A percentile compares a stretch with the other conserved stretches of the same genome.
phyloP scores from a whole-genome alignment of 495 filamentous ascomycete genomes.

The Cetradonia linearis region DNA sequence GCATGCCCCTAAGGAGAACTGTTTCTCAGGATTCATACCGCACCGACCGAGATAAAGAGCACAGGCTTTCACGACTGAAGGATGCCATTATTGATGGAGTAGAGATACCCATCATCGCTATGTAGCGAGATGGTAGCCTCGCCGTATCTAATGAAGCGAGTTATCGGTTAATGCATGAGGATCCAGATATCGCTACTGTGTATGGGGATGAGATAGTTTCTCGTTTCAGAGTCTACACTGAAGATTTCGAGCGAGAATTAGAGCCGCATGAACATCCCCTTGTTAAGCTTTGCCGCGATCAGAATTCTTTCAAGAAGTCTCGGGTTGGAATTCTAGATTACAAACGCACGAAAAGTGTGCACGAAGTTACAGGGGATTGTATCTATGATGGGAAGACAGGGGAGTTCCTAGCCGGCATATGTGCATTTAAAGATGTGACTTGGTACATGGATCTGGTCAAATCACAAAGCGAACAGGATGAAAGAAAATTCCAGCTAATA shows the following conservation, averaged over 20 bases:
- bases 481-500: constrained; percentile 56
- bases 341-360: constrained; percentile 36
- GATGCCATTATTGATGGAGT: constrained; percentile 60
- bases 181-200: constrained; percentile 33
- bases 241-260: constrained; percentile 51
- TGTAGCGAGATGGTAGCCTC: constrained; percentile 63
- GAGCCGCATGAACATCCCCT: constrained; percentile 51
- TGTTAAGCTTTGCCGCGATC: constrained; percentile 43
- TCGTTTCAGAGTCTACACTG: constrained; percentile 46
- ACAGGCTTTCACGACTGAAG: constrained; percentile 58
- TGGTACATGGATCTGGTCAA: constrained; percentile 46
- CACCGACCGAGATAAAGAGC: constrained; percentile 29
- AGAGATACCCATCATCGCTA: constrained; percentile 54
- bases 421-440: constrained; percentile 59
- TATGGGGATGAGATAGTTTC: constrained; percentile 45
- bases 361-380: constrained; percentile 49
- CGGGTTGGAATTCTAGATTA: constrained; percentile 51
- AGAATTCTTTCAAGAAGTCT: constrained; percentile 41
- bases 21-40: background rate
- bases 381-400: constrained; percentile 49
- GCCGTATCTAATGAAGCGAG: constrained; percentile 55
- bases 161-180: constrained; percentile 39
- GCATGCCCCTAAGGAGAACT: background rate
- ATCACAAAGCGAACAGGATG: constrained; percentile 51
- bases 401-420: constrained; percentile 56